These are phyloP conservation scores for Malus domestica DNA, from an alignment of 306 rosid genomes.

Conservation along the genomic window ASM211411v1 NC_041793.1:20249001-20249500, in stretches of 20 bases:
- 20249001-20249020: too few species aligned
- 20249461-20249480: background rate
- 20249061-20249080: too few species aligned
- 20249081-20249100: background rate
- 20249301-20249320: slow-evolving; percentile 15
- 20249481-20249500: background rate
- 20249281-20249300: background rate
- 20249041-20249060: too few species aligned
- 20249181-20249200: slow-evolving; percentile 2
- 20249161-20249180: background rate
- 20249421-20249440: background rate
- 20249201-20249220: background rate
- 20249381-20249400: too few species aligned
- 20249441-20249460: too few species aligned
- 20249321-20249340: slow-evolving; percentile 6
- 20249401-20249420: slow-evolving; percentile 16
- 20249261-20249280: slow-evolving; percentile 10
- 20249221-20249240: background rate
- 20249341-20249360: background rate
- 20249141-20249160: background rate
- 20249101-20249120: background rate
- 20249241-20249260: background rate
- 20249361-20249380: too few species aligned
- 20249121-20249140: background rate
- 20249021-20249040: too few species aligned